These are phyloP conservation scores for Neofusicoccum laricinum DNA, from an alignment of 2,329 filamentous ascomycete genomes.

Conservation along the genomic window DNA sequence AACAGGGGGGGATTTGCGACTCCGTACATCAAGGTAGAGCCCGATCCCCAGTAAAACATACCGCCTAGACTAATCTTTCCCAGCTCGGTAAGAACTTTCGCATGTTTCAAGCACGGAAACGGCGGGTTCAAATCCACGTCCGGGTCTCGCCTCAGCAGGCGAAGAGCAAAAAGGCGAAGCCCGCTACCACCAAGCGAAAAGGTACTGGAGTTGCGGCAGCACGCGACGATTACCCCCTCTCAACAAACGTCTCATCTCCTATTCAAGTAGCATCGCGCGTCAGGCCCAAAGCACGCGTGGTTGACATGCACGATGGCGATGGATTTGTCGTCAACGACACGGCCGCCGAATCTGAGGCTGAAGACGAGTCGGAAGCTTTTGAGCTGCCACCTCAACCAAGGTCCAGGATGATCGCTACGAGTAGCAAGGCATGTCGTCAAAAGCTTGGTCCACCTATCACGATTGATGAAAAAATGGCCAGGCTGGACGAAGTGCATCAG, in stretches of 20 bases:
- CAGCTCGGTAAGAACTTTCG: slow-evolving; percentile 43
- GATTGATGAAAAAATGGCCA: slow-evolving; percentile 52
- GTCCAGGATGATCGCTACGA: slow-evolving; percentile 16
- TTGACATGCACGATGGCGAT: slow-evolving; percentile 20
- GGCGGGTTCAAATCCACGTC: slow-evolving; percentile 53
- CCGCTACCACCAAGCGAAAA: slow-evolving; percentile 18
- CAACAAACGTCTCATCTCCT: slow-evolving; percentile 67
- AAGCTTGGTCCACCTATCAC: slow-evolving; percentile 58
- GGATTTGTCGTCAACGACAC: slow-evolving; percentile 29
- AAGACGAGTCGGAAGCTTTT: slow-evolving; percentile 46
- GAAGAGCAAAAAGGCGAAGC: slow-evolving; percentile 31
- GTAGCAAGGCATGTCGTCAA: slow-evolving; percentile 22
- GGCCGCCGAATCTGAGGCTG: slow-evolving; percentile 39
- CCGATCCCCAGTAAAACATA: neutral
- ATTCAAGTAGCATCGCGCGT: slow-evolving; percentile 45
- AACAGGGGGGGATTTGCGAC: slow-evolving; percentile 66
- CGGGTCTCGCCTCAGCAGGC: slow-evolving; percentile 46
- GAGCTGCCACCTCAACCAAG: slow-evolving; percentile 32
- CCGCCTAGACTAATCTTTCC: slow-evolving; percentile 20
- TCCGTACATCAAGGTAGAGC: slow-evolving; percentile 66
- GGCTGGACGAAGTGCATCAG: slow-evolving; percentile 58
- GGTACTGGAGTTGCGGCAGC: slow-evolving; percentile 33
- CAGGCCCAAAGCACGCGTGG: slow-evolving; percentile 26
- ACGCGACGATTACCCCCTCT: slow-evolving; percentile 53
- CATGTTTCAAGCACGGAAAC: slow-evolving; percentile 46